A percentile compares a stretch with the other conserved stretches of the same genome.
Conservation (phyloP, 371 early-diverging fungal species). For the Mortierella sp. region DNA sequence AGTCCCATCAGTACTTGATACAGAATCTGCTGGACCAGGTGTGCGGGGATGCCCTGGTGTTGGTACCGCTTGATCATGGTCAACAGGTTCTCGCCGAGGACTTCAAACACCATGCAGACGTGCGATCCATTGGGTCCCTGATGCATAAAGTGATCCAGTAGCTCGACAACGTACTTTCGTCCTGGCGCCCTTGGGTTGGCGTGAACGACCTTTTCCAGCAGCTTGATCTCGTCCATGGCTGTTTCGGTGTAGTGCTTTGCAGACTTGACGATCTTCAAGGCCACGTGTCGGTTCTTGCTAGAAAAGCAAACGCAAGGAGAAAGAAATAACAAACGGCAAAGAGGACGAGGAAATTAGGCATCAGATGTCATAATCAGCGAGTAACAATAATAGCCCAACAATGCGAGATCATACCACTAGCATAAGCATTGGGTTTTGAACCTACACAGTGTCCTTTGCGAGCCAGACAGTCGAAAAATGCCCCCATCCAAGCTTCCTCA, state of each 20-base stretch:
- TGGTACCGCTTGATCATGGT: constrained; percentile 83
- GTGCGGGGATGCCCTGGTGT: constrained; percentile 88
- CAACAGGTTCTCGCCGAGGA: constrained; percentile 94
- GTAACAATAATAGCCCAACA: neutral
- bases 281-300: constrained; percentile 84
- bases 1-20: constrained; percentile 91
- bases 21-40: constrained; percentile 89
- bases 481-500: constrained; percentile 98
- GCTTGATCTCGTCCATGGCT: constrained; percentile 95
- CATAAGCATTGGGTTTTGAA: neutral
- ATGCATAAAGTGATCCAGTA: constrained; percentile 91
- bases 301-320: neutral
- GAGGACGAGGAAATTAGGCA: neutral
- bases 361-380: neutral
- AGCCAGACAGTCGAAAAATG: constrained; percentile 99
- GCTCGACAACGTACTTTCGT: constrained; percentile 81
- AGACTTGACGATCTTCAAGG: constrained; percentile 97
- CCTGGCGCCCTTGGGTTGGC: constrained; percentile 74
- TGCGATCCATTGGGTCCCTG: constrained; percentile 93
- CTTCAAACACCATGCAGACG: constrained; percentile 98
- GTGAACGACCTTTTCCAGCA: constrained; percentile 81
- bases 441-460: constrained; percentile 82
- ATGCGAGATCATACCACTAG: neutral
- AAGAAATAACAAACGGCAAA: neutral
- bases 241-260: constrained; percentile 97